Evolutionary conservation across 1,139 yeast species (phyloP).

Genomic region (Suhomyces kunorum): DNA sequence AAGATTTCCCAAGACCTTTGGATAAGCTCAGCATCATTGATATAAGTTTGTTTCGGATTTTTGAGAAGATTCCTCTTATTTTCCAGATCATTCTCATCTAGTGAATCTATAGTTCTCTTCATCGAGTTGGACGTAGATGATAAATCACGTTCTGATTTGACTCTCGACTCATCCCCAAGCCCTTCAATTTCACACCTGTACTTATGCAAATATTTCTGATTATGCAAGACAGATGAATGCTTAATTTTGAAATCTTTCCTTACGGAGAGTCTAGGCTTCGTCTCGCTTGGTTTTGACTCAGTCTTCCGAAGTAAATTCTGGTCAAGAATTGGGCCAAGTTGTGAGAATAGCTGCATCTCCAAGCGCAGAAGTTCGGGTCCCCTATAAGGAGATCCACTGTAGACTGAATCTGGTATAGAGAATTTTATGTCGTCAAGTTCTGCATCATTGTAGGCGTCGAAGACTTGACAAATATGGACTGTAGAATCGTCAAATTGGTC

Average conservation of each 20-base stretch:
- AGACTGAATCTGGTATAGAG: slow-evolving; percentile 4
- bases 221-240: slow-evolving; percentile 12
- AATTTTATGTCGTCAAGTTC: slow-evolving; percentile 20
- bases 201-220: slow-evolving; percentile 16
- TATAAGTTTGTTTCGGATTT: background rate
- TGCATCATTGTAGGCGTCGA: slow-evolving; percentile 16
- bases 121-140: too few species aligned
- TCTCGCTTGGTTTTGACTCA: background rate
- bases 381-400: background rate
- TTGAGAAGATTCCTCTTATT: too few species aligned
- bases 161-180: too few species aligned
- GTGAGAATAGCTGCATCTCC: slow-evolving; percentile 10
- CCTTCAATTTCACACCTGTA: slow-evolving; percentile 8
- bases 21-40: background rate
- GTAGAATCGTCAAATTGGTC: background rate
- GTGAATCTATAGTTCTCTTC: too few species aligned
- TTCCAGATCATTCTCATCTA: too few species aligned
- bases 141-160: too few species aligned
- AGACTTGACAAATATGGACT: slow-evolving; percentile 15
- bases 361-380: too few species aligned
- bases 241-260: slow-evolving; percentile 16
- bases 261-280: slow-evolving; percentile 16
- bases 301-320: background rate
- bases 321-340: slow-evolving; percentile 5
- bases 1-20: background rate